These are phyloP conservation scores for Cajanus cajan DNA, from an alignment of 306 rosid genomes.

Conservation along the genomic window DNA sequence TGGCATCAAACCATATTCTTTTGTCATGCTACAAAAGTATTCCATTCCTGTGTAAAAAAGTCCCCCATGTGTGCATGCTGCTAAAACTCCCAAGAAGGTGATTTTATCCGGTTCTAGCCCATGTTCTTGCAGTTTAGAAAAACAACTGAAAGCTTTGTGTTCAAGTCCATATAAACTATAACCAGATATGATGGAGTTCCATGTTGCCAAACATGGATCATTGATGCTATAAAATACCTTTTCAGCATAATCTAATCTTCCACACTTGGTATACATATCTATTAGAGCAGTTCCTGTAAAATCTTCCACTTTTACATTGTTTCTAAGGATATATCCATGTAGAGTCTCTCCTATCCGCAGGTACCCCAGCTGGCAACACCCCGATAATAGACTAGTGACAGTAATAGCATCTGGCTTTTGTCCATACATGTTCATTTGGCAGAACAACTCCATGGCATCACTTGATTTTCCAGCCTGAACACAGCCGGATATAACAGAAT, in stretches of 20 bases:
- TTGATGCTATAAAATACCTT: slow-evolving; percentile 53
- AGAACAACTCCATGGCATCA: slow-evolving; percentile 62
- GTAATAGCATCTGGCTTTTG: slow-evolving; percentile 64
- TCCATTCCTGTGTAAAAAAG: slow-evolving; percentile 56
- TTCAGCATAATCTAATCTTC: slow-evolving; percentile 69
- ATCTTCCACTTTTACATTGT: slow-evolving; percentile 55
- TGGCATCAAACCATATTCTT: slow-evolving; percentile 53
- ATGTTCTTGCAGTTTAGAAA: slow-evolving; percentile 49
- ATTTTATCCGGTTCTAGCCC: slow-evolving; percentile 67
- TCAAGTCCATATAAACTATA: slow-evolving; percentile 68
- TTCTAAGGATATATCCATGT: slow-evolving; percentile 58
- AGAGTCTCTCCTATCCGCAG: slow-evolving; percentile 59
- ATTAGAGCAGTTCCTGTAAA: slow-evolving; percentile 72
- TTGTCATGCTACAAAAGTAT: slow-evolving; percentile 51
- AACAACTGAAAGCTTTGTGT: slow-evolving; percentile 60
- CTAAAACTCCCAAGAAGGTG: slow-evolving; percentile 69
- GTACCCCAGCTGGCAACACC: slow-evolving; percentile 69
- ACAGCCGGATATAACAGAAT: slow-evolving; percentile 75
- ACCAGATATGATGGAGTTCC: slow-evolving; percentile 82
- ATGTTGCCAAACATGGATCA: slow-evolving; percentile 72
- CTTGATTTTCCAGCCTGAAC: slow-evolving; percentile 71
- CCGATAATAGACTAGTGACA: slow-evolving; percentile 66
- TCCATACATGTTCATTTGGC: slow-evolving; percentile 55
- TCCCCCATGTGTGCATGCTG: slow-evolving; percentile 72
- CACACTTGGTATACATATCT: slow-evolving; percentile 85